Evolutionary conservation across 1,284 basidiomycete species (phyloP).

Genomic region (Cystobasidium sp.): DNA sequence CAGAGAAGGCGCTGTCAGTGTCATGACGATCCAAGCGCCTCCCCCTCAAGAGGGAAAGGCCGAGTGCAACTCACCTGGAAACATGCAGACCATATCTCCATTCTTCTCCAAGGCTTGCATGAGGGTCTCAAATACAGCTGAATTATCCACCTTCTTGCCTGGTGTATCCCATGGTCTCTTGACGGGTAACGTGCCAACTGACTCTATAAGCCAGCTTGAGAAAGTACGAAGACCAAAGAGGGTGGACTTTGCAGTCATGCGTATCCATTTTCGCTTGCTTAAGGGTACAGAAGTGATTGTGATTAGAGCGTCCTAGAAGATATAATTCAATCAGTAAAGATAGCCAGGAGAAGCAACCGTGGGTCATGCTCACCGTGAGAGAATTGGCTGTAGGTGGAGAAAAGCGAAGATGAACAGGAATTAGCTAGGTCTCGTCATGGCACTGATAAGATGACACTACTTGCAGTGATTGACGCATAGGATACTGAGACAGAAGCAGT

Average conservation of each 20-base stretch:
- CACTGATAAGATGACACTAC: background rate
- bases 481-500: slow-evolving; percentile 58
- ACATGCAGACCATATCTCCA: slow-evolving; percentile 54
- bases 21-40: slow-evolving; percentile 56
- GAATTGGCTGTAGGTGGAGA: slow-evolving; percentile 65
- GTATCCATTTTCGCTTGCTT: slow-evolving; percentile 70
- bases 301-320: slow-evolving; percentile 67
- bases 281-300: slow-evolving; percentile 52
- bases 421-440: background rate
- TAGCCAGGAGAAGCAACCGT: background rate
- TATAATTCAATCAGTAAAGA: background rate
- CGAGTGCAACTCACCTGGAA: slow-evolving; percentile 33
- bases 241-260: slow-evolving; percentile 81
- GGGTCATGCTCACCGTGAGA: slow-evolving; percentile 61
- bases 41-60: background rate
- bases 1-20: slow-evolving; percentile 61
- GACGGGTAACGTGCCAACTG: slow-evolving; percentile 79
- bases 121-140: slow-evolving; percentile 68
- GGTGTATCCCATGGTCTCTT: slow-evolving; percentile 69
- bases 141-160: slow-evolving; percentile 66
- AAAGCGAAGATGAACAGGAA: background rate
- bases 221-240: slow-evolving; percentile 79
- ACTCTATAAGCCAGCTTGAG: slow-evolving; percentile 84
- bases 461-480: slow-evolving; percentile 72
- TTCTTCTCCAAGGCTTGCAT: slow-evolving; percentile 74